Percentiles rank a stretch among this genome's conserved stretches.
These are phyloP conservation scores for Sindora glabra DNA, from an alignment of 306 rosid species.

Conservation along the genomic window DNA sequence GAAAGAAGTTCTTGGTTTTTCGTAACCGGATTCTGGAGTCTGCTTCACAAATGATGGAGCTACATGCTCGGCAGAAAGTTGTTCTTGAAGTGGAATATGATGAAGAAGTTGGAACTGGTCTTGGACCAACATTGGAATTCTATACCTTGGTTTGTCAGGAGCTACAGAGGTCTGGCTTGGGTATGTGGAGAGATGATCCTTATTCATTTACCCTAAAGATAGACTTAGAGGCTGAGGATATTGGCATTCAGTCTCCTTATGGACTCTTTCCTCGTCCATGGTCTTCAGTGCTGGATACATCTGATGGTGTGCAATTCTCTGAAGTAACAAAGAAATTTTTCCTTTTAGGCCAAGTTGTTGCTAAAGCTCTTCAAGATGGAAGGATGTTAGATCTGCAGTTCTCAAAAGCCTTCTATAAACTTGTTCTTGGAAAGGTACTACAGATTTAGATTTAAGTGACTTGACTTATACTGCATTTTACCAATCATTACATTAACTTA, in stretches of 20 bases:
- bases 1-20: constrained; percentile 74
- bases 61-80: constrained; percentile 57
- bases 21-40: constrained; percentile 68
- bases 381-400: constrained; percentile 88
- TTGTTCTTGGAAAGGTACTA: constrained; percentile 81
- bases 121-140: constrained; percentile 96
- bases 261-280: constrained; percentile 93
- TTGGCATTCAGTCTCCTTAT: constrained; percentile 31
- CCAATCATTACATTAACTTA: constrained; percentile 1
- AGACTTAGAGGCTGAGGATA: constrained; percentile 30
- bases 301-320: constrained; percentile 36
- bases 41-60: constrained; percentile 87
- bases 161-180: constrained; percentile 72
- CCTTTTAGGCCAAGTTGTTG: constrained; percentile 86
- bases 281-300: constrained; percentile 37
- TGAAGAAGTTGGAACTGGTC: constrained; percentile 99
- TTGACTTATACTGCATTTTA: not conserved
- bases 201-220: constrained; percentile 26
- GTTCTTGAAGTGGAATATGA: constrained; percentile 87
- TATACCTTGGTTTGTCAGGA: constrained; percentile 89
- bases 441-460: constrained; percentile 14
- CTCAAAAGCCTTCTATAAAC: constrained; percentile 85
- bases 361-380: constrained; percentile 91
- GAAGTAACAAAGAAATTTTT: constrained; percentile 63
- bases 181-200: constrained; percentile 83